Percentiles rank a stretch among this genome's conserved stretches.
phyloP scores from a whole-genome alignment of 768 basidiomycete species.

The Pleurotus ostreatus region DNA sequence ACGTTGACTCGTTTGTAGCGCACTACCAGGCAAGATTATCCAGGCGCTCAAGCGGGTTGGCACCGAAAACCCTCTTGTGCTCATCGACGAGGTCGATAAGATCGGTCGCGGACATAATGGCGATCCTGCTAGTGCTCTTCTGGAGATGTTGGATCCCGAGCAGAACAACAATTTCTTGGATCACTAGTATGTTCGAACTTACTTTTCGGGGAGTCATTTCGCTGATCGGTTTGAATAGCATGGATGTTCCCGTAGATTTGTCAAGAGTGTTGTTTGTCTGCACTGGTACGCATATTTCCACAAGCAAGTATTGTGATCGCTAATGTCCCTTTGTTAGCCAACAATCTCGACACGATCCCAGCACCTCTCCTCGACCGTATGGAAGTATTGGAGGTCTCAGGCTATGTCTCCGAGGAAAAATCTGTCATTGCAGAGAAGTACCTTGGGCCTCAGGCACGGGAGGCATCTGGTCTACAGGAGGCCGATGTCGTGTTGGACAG shows the following conservation, averaged over 20 bases:
- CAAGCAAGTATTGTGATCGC: neutral
- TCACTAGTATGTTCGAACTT: constrained; percentile 70
- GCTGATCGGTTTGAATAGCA: constrained; percentile 41
- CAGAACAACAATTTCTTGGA: constrained; percentile 94
- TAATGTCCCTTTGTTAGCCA: constrained; percentile 40
- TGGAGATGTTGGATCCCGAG: constrained; percentile 94
- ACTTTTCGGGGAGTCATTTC: neutral
- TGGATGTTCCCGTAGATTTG: constrained; percentile 96
- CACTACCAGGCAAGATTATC: constrained; percentile 91
- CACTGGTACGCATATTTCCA: constrained; percentile 36
- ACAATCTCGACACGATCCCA: constrained; percentile 90
- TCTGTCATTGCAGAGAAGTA: constrained; percentile 82
- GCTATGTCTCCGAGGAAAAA: constrained; percentile 94
- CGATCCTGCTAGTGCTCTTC: constrained; percentile 84
- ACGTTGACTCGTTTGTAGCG: constrained; percentile 35
- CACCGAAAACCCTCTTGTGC: constrained; percentile 89
- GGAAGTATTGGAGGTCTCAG: constrained; percentile 93
- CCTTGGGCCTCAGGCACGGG: constrained; percentile 90
- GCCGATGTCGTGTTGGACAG: constrained; percentile 80
- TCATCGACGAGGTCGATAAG: constrained; percentile 97
- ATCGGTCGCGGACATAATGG: constrained; percentile 89
- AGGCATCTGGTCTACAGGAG: constrained; percentile 79
- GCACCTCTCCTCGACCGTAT: constrained; percentile 92
- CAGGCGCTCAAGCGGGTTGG: constrained; percentile 91
- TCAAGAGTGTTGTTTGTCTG: constrained; percentile 97